Conservation (phyloP, 306 rosid species). For the Vigna trinervia region DNA sequence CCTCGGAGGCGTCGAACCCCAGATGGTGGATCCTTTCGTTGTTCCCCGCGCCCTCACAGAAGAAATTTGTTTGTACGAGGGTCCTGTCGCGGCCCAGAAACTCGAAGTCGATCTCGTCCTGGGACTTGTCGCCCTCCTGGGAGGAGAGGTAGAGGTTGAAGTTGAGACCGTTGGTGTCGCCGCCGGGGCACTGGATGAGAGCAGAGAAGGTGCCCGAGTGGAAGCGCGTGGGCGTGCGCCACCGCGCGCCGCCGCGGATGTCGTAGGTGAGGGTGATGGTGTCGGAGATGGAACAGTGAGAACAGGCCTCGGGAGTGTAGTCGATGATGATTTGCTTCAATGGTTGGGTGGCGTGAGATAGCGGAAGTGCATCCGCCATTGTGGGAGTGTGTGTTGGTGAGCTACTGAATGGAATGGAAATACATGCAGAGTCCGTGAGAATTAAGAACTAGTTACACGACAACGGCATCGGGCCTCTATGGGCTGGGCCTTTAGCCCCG, state of each 20-base stretch:
- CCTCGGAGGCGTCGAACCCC: constrained; percentile 62
- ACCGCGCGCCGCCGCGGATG: constrained; percentile 74
- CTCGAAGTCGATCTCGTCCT: constrained; percentile 80
- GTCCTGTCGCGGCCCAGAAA: constrained; percentile 60
- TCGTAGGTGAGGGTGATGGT: constrained; percentile 64
- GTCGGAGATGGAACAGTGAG: constrained; percentile 63
- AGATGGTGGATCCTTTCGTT: constrained; percentile 53
- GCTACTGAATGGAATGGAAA: not conserved
- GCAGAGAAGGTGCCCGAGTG: constrained; percentile 61
- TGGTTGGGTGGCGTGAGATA: constrained; percentile 51
- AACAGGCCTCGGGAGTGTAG: constrained; percentile 71
- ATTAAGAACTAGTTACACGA: no score
- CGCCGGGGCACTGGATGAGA: constrained; percentile 56
- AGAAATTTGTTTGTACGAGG: constrained; percentile 59
- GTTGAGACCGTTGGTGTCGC: constrained; percentile 68
- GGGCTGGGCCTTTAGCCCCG: no score
- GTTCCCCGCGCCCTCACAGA: constrained; percentile 52
- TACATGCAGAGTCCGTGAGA: no score
- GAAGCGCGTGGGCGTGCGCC: constrained; percentile 63
- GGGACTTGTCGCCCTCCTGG: constrained; percentile 66
- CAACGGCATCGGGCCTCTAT: no score
- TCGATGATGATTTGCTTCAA: constrained; percentile 57
- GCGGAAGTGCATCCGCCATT: constrained; percentile 35
- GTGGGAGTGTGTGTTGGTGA: not conserved
- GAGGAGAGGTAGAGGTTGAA: constrained; percentile 75